Conservation (phyloP, 768 basidiomycete genomes). For the Phaeolepiota aurea region DNA sequence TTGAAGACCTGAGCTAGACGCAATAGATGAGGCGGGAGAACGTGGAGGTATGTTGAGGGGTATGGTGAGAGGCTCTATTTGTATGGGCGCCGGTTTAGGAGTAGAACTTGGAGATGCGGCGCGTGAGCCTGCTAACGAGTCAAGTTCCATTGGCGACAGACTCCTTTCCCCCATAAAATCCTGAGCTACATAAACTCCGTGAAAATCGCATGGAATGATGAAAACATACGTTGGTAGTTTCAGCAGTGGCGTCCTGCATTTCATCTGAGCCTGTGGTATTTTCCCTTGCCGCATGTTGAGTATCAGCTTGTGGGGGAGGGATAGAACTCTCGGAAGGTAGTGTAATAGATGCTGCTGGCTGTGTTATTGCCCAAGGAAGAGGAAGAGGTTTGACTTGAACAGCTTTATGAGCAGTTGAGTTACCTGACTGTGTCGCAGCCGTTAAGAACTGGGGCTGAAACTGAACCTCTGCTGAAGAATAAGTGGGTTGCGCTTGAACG, state of each 20-base stretch:
- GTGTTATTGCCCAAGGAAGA: background rate
- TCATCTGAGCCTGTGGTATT: no score
- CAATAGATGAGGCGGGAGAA: conserved; percentile 14
- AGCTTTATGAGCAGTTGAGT: conserved; percentile 8
- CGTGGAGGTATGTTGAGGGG: conserved; percentile 8
- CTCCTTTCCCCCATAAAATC: conserved; percentile 30
- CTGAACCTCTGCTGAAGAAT: conserved; percentile 14
- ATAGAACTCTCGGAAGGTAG: no score
- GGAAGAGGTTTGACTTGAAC: conserved; percentile 12
- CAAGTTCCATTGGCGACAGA: conserved; percentile 57
- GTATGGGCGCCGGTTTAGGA: background rate
- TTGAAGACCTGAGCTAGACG: conserved; percentile 15
- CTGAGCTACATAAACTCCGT: conserved; percentile 6
- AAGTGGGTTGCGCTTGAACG: conserved; percentile 31
- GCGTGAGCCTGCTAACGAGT: conserved; percentile 34
- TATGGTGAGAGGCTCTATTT: background rate
- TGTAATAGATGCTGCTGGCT: background rate
- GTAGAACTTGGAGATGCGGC: conserved; percentile 7
- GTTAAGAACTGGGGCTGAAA: conserved; percentile 16
- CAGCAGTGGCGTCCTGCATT: no score
- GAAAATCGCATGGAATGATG: no score
- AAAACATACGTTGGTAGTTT: no score
- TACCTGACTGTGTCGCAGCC: conserved; percentile 18
- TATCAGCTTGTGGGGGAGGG: no score
- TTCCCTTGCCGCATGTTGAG: no score